Conservation (phyloP, 1,139 yeast species). For the Trichomonascaceae sp. region DNA sequence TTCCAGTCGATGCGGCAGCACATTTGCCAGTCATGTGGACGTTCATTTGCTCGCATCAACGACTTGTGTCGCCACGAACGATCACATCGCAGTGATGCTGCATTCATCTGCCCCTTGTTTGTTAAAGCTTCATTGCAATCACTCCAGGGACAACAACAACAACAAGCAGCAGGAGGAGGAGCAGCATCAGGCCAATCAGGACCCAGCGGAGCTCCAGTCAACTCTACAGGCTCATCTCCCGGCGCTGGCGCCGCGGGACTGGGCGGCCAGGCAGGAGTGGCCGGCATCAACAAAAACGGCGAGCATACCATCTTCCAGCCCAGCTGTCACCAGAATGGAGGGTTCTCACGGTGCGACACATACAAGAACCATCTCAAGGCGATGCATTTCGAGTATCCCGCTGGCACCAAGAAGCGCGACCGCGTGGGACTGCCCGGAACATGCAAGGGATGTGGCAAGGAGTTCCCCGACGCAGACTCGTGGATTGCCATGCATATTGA, state of each 20-base stretch:
- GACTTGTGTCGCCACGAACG: conserved; percentile 75
- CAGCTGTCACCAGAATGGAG: conserved; percentile 66
- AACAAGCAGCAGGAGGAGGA: too few species aligned
- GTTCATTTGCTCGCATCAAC: conserved; percentile 83
- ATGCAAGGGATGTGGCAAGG: conserved; percentile 62
- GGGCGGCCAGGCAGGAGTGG: conserved; percentile 1
- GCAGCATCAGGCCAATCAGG: too few species aligned
- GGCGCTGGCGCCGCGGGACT: conserved; percentile 1
- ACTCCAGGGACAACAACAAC: too few species aligned
- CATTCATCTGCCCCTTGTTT: conserved; percentile 24
- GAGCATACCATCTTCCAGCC: conserved; percentile 8
- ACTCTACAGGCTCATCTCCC: not conserved
- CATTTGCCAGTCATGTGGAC: conserved; percentile 58
- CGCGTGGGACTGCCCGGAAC: conserved; percentile 54
- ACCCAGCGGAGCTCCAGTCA: too few species aligned
- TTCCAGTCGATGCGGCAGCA: conserved; percentile 65
- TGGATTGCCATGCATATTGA: conserved; percentile 74
- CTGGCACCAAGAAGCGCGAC: conserved; percentile 71
- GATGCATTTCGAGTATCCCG: conserved; percentile 78
- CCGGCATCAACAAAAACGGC: conserved; percentile 1
- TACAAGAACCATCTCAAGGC: conserved; percentile 85
- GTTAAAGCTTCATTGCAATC: conserved; percentile 9
- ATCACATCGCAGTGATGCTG: conserved; percentile 40
- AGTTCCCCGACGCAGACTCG: conserved; percentile 56
- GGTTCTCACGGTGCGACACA: conserved; percentile 81